phyloP scores from a whole-genome alignment of 257 asterid species.

The Orobanche coerulescens region DNA sequence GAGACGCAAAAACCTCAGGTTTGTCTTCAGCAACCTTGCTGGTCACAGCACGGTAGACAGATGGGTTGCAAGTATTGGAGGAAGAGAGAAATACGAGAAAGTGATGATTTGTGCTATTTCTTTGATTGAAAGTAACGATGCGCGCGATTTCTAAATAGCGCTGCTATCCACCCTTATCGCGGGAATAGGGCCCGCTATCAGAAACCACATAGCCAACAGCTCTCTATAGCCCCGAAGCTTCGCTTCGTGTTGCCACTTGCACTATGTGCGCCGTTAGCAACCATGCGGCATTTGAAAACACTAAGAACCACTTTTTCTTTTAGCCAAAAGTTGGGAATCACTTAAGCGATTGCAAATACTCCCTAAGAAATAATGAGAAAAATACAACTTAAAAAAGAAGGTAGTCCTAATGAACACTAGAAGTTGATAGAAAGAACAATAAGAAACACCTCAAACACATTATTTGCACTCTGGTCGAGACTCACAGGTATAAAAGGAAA shows the following conservation, averaged over 20 bases:
- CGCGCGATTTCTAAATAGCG: too few relatives aligned
- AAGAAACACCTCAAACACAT: background rate
- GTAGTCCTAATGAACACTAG: background rate
- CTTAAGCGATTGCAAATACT: background rate
- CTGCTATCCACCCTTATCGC: too few relatives aligned
- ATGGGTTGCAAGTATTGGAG: background rate
- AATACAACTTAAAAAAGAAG: background rate
- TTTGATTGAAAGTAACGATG: too few relatives aligned
- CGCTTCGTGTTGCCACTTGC: too few relatives aligned
- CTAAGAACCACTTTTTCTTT: background rate
- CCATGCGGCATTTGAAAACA: background rate
- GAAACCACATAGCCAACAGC: too few relatives aligned
- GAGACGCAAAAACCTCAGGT: too few relatives aligned
- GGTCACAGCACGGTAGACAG: too few relatives aligned
- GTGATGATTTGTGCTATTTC: too few relatives aligned
- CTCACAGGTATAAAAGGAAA: background rate
- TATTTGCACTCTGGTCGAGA: constrained; percentile 1
- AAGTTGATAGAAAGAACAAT: background rate
- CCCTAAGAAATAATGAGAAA: background rate
- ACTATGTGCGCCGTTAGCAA: too few relatives aligned
- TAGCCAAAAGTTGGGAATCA: background rate
- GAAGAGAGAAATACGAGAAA: background rate
- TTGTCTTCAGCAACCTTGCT: too few relatives aligned
- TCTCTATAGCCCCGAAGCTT: too few relatives aligned
- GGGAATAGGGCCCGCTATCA: too few relatives aligned